Evolutionary conservation across 768 basidiomycete species (phyloP), one percentile per base, ranked within the genome.

Genomic region (Russula griseocarnosa): DNA sequence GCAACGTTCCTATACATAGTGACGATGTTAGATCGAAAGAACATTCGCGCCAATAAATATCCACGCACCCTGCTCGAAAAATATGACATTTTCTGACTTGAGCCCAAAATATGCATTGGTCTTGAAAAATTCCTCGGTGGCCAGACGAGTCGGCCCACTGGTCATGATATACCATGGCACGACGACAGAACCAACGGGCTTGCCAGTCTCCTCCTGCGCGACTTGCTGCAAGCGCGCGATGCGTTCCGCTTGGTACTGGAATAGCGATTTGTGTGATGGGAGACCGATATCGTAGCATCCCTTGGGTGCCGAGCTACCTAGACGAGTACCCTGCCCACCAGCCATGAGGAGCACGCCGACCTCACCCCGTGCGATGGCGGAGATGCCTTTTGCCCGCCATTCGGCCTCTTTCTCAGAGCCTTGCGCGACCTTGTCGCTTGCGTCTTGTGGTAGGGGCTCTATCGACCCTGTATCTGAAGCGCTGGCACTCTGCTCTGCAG

Each of bases 131-230:
- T 77, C 77, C 74, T 92, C 90, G 26, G 97, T 98, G 40, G 88
- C 90, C 46, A 76, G 79, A 68, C 94, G 85, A 40, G 97, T 99
- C 44, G 96, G 97, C 26, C 95, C 95, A 72, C 92, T 94, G 61
- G 96, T 98, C 97, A 99, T 99, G 71, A 99, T 86, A 77, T 98
- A 98, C 97, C 97, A 98, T 42, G 92, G 92, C 61, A 98, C 85
- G 58, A 84, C 74, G 58, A 92, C 90, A 1, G 84, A 82, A 55
- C 82, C 84, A 20, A 76, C 72, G 18, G 82, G 75, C 70, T 85
- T 85, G 44, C 75, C 72, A 55, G 70, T 73, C 65, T 83, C 77
- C 42, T 80, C 72, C 73, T 84, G 86, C 0, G 93, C 94, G 58
- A 96, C 73, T 36, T 77, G 77, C 75, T 96, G 91, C 61, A 99